Evolutionary conservation across 2,329 filamentous ascomycete species (phyloP), one percentile per base, ranked within the genome.

Genomic region (Talaromyces amestolkiae): DNA sequence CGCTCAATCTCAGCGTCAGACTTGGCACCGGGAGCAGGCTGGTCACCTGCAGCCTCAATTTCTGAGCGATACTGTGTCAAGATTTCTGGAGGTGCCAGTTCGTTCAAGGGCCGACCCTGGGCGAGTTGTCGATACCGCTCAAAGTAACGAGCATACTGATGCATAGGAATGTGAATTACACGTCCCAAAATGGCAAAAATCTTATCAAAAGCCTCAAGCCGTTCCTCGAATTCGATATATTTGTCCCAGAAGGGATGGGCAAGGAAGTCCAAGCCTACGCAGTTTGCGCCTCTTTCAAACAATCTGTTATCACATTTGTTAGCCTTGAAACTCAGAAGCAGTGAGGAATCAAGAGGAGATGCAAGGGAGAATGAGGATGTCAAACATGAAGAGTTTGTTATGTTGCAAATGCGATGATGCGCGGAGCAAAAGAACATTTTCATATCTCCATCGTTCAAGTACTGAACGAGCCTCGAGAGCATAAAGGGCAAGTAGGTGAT

Each of bases 221-320:
- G 90, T 76, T 97, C 93, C 76, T 98, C 95, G 73, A 96, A 98
- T 76, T 98, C 95, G 69, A 99, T 87, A 74, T 97, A 99, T 80
- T 97, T 98, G 78, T 99, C 95, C 95, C 95, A 99, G 81, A 99
- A 97, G 1, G 93, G 93, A 75, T 97, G 93, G 2, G 93, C 90
- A 35, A 97, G 84, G 75, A 97, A 99, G 79, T 99, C 95, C 19
- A 98, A 85, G 17, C 95, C 95, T 47, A 97, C 93, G 72, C 87
- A 89, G 35, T 86, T 85, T 33, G 92, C 91, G 68, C 91, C 95
- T 70, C 95, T 91, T 77, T 99, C 94, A 75, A 98, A 98, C 9
- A 98, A 86, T 71, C 95, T 99, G 71, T 64, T 58, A 43, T 61
- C 43, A 67, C 68, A 63, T 1, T 72, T 68, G 77, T 83, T 70